A percentile compares a stretch with the other conserved stretches of the same genome.
phyloP scores from a whole-genome alignment of 1,284 basidiomycete genomes.

The Cryptococcus sp. region DNA sequence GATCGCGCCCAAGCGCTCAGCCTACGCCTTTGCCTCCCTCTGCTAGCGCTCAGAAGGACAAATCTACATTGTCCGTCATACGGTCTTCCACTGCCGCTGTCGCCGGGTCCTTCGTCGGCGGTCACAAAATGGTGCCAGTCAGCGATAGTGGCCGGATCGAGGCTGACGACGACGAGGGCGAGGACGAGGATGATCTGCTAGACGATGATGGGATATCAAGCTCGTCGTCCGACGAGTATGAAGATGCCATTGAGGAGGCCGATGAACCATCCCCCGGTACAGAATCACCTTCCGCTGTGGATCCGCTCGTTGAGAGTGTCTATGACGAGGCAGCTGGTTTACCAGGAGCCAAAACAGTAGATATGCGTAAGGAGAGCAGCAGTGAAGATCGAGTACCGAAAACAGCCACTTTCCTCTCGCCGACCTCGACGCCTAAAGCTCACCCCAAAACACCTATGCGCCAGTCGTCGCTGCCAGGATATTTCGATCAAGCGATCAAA shows the following conservation, averaged over 20 bases:
- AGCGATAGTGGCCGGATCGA: constrained; percentile 3
- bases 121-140: constrained; percentile 24
- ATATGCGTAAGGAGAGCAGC: not conserved
- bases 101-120: constrained; percentile 23
- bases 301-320: constrained; percentile 10
- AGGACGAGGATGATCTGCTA: constrained; percentile 60
- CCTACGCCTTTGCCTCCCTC: constrained; percentile 1
- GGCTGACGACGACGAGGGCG: constrained; percentile 35
- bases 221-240: constrained; percentile 61
- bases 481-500: constrained; percentile 17
- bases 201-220: constrained; percentile 71
- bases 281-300: constrained; percentile 23
- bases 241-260: constrained; percentile 41
- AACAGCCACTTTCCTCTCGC: constrained; percentile 23
- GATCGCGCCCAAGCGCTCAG: constrained; percentile 4
- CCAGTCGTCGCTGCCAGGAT: constrained; percentile 21
- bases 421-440: constrained; percentile 2
- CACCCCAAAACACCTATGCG: constrained; percentile 14
- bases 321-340: constrained; percentile 14
- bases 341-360: constrained; percentile 8
- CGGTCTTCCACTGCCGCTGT: constrained; percentile 27
- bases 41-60: not conserved
- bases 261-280: constrained; percentile 21
- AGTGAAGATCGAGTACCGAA: constrained; percentile 10
- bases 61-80: constrained; percentile 3